These are phyloP conservation scores for Pseudisothecium myosuroides DNA, from an alignment of 225 moss, liverwort and hornwort species.

Conservation along the genomic window DNA sequence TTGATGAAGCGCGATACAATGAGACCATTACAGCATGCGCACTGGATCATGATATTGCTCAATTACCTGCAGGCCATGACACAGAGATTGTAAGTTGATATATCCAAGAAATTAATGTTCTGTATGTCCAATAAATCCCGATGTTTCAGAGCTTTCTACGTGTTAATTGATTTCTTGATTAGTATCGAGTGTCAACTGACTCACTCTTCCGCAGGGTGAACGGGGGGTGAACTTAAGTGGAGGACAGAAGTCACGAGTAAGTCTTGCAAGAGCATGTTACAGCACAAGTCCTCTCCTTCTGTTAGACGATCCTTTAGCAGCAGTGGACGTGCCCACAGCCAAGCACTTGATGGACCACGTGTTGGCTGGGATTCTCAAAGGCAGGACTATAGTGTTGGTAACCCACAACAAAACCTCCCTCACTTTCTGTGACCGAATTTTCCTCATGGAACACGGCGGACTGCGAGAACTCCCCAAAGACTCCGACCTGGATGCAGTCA, in stretches of 20 bases:
- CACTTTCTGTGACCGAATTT: slow-evolving; percentile 46
- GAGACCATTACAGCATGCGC: slow-evolving; percentile 62
- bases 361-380: slow-evolving; percentile 53
- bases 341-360: slow-evolving; percentile 83
- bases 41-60: slow-evolving; percentile 64
- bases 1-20: slow-evolving; percentile 63
- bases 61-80: slow-evolving; percentile 61
- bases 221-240: slow-evolving; percentile 90
- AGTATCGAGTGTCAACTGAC: not conserved
- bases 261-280: slow-evolving; percentile 94
- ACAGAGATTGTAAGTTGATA: slow-evolving; percentile 74
- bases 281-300: slow-evolving; percentile 53
- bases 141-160: not conserved
- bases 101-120: not conserved
- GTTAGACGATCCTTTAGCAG: slow-evolving; percentile 88
- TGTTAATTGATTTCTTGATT: not conserved
- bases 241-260: slow-evolving; percentile 83
- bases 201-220: slow-evolving; percentile 45
- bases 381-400: slow-evolving; percentile 67
- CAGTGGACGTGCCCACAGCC: slow-evolving; percentile 93
- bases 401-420: slow-evolving; percentile 88
- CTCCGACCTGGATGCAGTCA: slow-evolving; percentile 1
- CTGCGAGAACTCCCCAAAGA: slow-evolving; percentile 25
- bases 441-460: slow-evolving; percentile 46
- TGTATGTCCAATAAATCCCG: not conserved